Evolutionary conservation across 2,329 filamentous ascomycete species (phyloP), one percentile per base, ranked within the genome.

Genomic region (Coniochaeta sp.): DNA sequence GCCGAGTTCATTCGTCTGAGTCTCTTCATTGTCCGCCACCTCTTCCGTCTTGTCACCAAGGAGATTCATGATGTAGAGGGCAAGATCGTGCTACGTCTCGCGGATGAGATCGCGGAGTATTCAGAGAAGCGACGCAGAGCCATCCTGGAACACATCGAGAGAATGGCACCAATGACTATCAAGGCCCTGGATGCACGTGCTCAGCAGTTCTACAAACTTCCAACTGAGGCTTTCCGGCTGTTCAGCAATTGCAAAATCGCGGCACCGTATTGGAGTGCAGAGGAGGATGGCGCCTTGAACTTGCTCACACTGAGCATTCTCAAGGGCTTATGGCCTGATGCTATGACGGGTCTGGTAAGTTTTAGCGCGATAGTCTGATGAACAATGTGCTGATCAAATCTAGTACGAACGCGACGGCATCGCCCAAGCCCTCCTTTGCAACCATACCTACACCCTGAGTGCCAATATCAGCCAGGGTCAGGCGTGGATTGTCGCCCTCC

Each of bases 11-110:
- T 79, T n/a, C 68, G 76, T 6, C 67, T 76, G 33, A 68, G 72
- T 19, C 64, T 79, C 1, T 73, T 73, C 19, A 62, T 77, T 11
- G 69, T 73, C 12, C 69, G 73, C 16, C 67, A 71, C 22, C 70
- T 82, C 2, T 81, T 81, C 63, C 72, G 73, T 8, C 71, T 72
- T 19, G 73, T 74, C 5, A 77, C 75, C 0, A 31, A n/a, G 12
- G 54, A 34, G 52, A 44, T 1, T 11, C 22, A 16, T 17, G 47
- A 31, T n/a, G 4, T 12, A 7, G 31, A 56, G 1, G 54, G 54
- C 31, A 71, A 70, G 40, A 58, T 63, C 7, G 22, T 26, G 24
- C 64, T 71, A 26, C 61, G 58, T 22, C 55, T 59, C 14, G 64
- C 66, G 0, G 60, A 63, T 2, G 63, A 68, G 9, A 58, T 64